Conservation (phyloP, 2,329 filamentous ascomycete genomes). For the Fusarium xyrophilum region DNA sequence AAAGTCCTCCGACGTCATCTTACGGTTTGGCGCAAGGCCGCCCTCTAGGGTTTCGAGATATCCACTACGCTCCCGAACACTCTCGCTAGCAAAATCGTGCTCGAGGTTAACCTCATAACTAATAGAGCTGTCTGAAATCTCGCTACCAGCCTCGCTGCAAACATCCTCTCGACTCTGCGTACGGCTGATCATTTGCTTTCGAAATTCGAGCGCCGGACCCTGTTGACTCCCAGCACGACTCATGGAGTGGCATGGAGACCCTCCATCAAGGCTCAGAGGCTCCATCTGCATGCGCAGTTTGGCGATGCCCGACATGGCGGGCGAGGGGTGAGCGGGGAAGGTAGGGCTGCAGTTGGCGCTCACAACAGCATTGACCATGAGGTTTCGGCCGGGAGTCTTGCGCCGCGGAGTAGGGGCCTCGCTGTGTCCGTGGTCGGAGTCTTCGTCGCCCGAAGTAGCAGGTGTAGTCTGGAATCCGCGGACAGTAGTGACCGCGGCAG, state of each 20-base stretch:
- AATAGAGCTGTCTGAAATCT: conserved; percentile 71
- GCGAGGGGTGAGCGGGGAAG: conserved; percentile 61
- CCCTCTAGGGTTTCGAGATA: conserved; percentile 60
- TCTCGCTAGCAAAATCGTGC: conserved; percentile 81
- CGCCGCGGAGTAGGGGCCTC: conserved; percentile 51
- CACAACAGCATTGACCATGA: conserved; percentile 63
- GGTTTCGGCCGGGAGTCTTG: conserved; percentile 48
- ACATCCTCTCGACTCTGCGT: conserved; percentile 63
- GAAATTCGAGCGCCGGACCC: conserved; percentile 47
- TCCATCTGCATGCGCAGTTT: conserved; percentile 84
- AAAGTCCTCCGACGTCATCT: conserved; percentile 93
- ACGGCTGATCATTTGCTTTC: conserved; percentile 63
- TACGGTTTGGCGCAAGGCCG: conserved; percentile 66
- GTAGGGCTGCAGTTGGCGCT: conserved; percentile 69
- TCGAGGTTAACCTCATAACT: conserved; percentile 87
- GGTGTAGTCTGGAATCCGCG: conserved; percentile 65
- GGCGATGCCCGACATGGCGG: conserved; percentile 75
- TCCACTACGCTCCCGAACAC: conserved; percentile 54
- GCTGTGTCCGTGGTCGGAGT: conserved; percentile 57
- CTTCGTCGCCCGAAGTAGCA: conserved; percentile 63
- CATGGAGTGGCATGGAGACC: conserved; percentile 63
- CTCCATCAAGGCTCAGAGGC: conserved; percentile 70
- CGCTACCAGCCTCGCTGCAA: conserved; percentile 60
- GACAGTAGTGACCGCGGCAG: conserved; percentile 60
- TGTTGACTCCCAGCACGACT: conserved; percentile 58